Conservation (phyloP, 1,284 basidiomycete genomes). For the Amylostereum areolatum region DNA sequence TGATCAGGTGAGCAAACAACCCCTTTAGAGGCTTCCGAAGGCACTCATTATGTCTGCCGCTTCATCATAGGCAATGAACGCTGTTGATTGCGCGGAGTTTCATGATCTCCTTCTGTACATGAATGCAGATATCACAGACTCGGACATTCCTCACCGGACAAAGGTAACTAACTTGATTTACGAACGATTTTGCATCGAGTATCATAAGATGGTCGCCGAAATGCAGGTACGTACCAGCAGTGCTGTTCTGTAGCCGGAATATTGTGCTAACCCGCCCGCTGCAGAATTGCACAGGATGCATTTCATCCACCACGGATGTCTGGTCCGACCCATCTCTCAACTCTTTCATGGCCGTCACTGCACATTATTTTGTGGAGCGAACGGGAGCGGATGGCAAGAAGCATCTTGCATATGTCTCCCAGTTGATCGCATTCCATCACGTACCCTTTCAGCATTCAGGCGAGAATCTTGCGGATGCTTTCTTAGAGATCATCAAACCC, state of each 20-base stretch:
- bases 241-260: neutral
- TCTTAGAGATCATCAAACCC: slow-evolving; percentile 6
- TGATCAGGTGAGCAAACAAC: slow-evolving; percentile 19
- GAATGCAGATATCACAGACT: slow-evolving; percentile 13
- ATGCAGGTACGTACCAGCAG: slow-evolving; percentile 10
- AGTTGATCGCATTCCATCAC: slow-evolving; percentile 13
- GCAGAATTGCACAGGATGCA: too few species aligned
- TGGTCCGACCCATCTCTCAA: slow-evolving; percentile 11
- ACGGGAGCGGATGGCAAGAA: neutral
- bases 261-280: too few species aligned
- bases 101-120: slow-evolving; percentile 22
- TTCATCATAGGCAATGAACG: slow-evolving; percentile 20
- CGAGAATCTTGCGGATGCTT: slow-evolving; percentile 9
- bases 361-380: slow-evolving; percentile 8
- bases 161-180: slow-evolving; percentile 18
- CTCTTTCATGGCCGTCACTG: slow-evolving; percentile 15
- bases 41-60: neutral
- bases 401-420: slow-evolving; percentile 6
- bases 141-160: slow-evolving; percentile 19
- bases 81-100: slow-evolving; percentile 23
- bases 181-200: slow-evolving; percentile 13
- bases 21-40: neutral
- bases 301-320: slow-evolving; percentile 15
- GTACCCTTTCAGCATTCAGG: slow-evolving; percentile 12
- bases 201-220: slow-evolving; percentile 12